Evolutionary conservation across 371 early-diverging fungal species (phyloP), one percentile per base, ranked within the genome.

Genomic region (Lichtheimia ramosa): DNA sequence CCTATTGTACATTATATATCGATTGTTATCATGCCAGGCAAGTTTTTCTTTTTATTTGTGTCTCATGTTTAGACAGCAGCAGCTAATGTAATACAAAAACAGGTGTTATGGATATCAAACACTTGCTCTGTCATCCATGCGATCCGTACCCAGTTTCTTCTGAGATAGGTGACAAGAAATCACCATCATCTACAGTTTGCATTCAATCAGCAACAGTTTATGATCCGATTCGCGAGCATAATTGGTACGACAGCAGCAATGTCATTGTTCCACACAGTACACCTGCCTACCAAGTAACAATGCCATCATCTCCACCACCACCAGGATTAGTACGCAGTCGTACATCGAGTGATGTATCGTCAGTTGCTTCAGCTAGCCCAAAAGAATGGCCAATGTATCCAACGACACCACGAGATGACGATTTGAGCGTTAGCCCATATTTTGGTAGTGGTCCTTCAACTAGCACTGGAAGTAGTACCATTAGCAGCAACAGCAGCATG

Each of bases 41-140:
- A 52, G 28, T 48, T 2, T 25, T 16, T 4, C 53, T n/a, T 54
- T 50, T 25, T 46, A n/a, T 20, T 14, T 14, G 16, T 46, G 53
- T n/a, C 20, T 53, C 53, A 53, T 53, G 53, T 20, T 27, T 39
- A 27, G 53, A 23, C 20, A 52, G 53, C 39, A 18, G 18, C 53
- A 20, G 34, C 53, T 20, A 39, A 28, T 34, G 25, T 34, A 27
- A 12, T 20, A 39, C 28, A 54, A 14, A 54, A 14, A 53, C 12
- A 71, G 68, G 68, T 34, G 68, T 65, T 18, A 71, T 71, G 71
- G 69, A 71, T 62, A 68, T 71, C 25, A 63, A 68, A 23, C 60
- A 71, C 34, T 62, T 71, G 28, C 27, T 71, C 61, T 71, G 71
- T 41, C 46, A 65, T 28, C 65, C 71, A 54, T 56, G 51, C 34